Evolutionary conservation across 176 grass and related monocot species (phyloP).

Genomic region (Oryza longistaminata): DNA sequence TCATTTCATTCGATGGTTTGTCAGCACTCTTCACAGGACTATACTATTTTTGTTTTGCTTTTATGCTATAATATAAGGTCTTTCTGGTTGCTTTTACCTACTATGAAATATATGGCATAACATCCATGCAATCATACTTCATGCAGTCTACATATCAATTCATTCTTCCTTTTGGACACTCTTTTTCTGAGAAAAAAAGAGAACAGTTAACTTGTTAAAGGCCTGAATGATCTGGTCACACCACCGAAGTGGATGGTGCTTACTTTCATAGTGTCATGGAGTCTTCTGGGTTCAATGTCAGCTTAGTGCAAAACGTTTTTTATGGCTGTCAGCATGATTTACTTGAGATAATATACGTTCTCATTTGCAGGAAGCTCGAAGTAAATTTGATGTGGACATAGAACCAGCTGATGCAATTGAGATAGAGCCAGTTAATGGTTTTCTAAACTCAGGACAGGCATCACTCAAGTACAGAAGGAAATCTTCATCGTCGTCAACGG

Average conservation of each 20-base stretch:
- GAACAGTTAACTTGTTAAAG: not conserved
- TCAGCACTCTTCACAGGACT: not conserved
- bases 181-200: not conserved
- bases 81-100: not conserved
- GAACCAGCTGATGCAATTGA: slow-evolving; percentile 70
- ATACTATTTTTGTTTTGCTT: not conserved
- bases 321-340: slow-evolving; percentile 11
- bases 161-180: not conserved
- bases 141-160: not conserved
- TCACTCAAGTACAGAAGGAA: slow-evolving; percentile 67
- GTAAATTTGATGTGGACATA: slow-evolving; percentile 89
- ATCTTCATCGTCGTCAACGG: slow-evolving; percentile 46
- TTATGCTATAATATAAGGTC: not conserved
- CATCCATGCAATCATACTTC: not conserved
- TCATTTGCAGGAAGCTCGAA: slow-evolving; percentile 72
- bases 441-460: slow-evolving; percentile 63
- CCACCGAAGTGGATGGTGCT: not conserved
- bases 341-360: slow-evolving; percentile 21
- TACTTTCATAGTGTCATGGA: not conserved
- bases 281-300: slow-evolving; percentile 14
- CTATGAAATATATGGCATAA: not conserved
- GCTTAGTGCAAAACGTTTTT: not conserved
- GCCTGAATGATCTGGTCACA: not conserved
- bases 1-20: slow-evolving; percentile 10
- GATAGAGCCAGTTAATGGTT: slow-evolving; percentile 65